A percentile compares a stretch with the other conserved stretches of the same genome.
These are phyloP conservation scores for Hypoxylon crocopeplum DNA, from an alignment of 495 filamentous ascomycete genomes.

Conservation along the genomic window DNA sequence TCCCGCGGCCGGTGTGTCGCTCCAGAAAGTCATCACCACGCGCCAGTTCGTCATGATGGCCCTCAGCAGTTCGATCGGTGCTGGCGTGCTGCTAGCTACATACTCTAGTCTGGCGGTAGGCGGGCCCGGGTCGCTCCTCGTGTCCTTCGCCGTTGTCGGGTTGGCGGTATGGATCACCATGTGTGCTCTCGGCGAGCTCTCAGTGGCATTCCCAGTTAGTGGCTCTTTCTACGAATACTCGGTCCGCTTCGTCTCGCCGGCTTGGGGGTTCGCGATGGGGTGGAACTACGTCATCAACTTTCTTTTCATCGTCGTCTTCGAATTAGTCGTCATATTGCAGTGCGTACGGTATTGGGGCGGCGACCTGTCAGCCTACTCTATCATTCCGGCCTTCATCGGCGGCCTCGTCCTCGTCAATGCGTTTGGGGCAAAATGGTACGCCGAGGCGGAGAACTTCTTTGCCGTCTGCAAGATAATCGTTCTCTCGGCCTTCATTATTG, in stretches of 20 bases:
- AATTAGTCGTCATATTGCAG: constrained; percentile 54
- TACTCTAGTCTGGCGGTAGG: constrained; percentile 64
- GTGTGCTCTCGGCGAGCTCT: constrained; percentile 68
- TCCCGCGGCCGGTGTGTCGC: constrained; percentile 1
- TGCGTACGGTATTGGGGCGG: constrained; percentile 58
- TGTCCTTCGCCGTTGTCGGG: constrained; percentile 52
- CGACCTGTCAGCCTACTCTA: constrained; percentile 41
- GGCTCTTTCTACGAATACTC: constrained; percentile 62
- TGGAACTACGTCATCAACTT: constrained; percentile 69
- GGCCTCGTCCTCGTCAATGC: constrained; percentile 60
- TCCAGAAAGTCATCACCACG: constrained; percentile 38
- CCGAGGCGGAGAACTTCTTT: constrained; percentile 60
- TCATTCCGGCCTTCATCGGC: constrained; percentile 55
- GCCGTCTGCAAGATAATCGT: constrained; percentile 55
- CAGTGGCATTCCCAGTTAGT: constrained; percentile 64
- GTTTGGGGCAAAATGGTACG: constrained; percentile 64
- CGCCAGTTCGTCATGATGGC: constrained; percentile 67
- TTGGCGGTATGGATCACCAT: constrained; percentile 46
- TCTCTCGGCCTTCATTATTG: constrained; percentile 49
- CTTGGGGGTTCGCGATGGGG: constrained; percentile 78
- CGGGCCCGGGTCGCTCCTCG: constrained; percentile 66
- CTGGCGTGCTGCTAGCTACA: constrained; percentile 68
- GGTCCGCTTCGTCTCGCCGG: constrained; percentile 67
- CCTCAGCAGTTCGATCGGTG: constrained; percentile 69
- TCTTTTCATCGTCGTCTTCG: constrained; percentile 53